Evolutionary conservation across 2,329 filamentous ascomycete genomes (phyloP).

Genomic region (Fusarium sp.): DNA sequence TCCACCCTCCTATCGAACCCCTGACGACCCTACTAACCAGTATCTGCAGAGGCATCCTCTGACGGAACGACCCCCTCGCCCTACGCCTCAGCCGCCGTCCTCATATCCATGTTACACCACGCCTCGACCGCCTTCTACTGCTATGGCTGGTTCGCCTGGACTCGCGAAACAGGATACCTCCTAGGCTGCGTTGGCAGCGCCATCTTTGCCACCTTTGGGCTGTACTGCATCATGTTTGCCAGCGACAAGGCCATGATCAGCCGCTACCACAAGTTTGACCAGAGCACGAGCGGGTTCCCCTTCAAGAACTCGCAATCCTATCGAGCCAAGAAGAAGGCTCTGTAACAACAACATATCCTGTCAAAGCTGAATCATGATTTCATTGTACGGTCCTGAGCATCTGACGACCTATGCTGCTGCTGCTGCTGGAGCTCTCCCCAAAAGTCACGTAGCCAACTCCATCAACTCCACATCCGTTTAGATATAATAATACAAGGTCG

Average conservation of each 20-base stretch:
- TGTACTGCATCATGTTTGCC: constrained; percentile 52
- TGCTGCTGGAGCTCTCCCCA: constrained; percentile 11
- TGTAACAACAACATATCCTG: constrained; percentile 26
- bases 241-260: constrained; percentile 53
- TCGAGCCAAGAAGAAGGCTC: constrained; percentile 53
- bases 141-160: constrained; percentile 74
- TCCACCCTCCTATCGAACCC: background rate
- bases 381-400: constrained; percentile 12
- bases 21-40: constrained; percentile 1
- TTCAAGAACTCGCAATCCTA: constrained; percentile 54
- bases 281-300: constrained; percentile 55
- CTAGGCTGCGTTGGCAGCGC: constrained; percentile 70
- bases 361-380: constrained; percentile 27
- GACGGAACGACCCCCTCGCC: constrained; percentile 64
- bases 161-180: constrained; percentile 68
- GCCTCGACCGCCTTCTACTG: constrained; percentile 71
- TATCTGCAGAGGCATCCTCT: constrained; percentile 16
- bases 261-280: constrained; percentile 52
- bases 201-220: constrained; percentile 67
- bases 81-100: constrained; percentile 74
- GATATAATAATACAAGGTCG: constrained; percentile 33
- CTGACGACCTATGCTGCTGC: constrained; percentile 9
- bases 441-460: constrained; percentile 38
- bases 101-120: constrained; percentile 77
- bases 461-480: constrained; percentile 39